These are phyloP conservation scores for Suhomyces anneliseae DNA, from an alignment of 1,139 yeast genomes.

Conservation along the genomic window DNA sequence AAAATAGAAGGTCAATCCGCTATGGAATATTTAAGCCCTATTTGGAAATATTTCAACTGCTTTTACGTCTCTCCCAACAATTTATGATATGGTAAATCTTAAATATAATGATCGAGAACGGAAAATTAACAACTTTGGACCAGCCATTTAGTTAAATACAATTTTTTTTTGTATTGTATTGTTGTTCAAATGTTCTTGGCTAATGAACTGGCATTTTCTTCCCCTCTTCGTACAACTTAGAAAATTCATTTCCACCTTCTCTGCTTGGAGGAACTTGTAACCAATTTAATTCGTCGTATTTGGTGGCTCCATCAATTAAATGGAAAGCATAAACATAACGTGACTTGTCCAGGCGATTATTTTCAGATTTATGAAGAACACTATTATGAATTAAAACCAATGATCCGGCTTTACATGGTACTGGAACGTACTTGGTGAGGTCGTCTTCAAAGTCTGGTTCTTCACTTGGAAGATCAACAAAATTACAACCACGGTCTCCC, in stretches of 20 bases:
- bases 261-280: conserved; percentile 65
- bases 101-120: too few relatives aligned
- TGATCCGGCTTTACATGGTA: conserved; percentile 72
- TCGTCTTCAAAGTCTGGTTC: conserved; percentile 22
- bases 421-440: conserved; percentile 43
- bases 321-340: conserved; percentile 82
- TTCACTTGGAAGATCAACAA: conserved; percentile 32
- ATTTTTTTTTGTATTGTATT: too few relatives aligned
- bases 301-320: conserved; percentile 62
- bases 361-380: conserved; percentile 70
- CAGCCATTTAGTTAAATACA: too few relatives aligned
- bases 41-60: too few relatives aligned
- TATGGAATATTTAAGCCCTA: too few relatives aligned
- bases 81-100: too few relatives aligned
- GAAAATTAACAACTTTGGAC: too few relatives aligned
- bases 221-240: conserved; percentile 39
- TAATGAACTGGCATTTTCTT: conserved; percentile 23
- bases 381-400: conserved; percentile 68
- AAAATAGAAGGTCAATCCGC: too few relatives aligned
- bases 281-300: conserved; percentile 71
- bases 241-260: conserved; percentile 62
- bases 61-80: too few relatives aligned
- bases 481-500: conserved; percentile 53
- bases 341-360: conserved; percentile 54
- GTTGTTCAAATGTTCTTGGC: background rate